Conservation (phyloP, 345 rosid species). For the Barbarea vulgaris region DNA sequence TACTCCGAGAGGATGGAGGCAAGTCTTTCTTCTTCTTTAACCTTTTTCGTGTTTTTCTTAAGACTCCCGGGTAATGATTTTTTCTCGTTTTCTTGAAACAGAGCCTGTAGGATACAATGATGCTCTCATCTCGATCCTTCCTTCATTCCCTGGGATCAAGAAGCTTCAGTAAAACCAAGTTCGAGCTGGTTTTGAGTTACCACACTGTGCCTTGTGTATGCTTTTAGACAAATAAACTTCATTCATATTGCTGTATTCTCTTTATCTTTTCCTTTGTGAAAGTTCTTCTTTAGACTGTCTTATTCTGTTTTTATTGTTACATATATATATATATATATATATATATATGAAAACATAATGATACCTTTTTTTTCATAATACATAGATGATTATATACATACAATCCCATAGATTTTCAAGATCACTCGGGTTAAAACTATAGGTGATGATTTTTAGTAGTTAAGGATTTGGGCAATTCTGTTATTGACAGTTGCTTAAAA, state of each 20-base stretch:
- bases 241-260: constrained; percentile 22
- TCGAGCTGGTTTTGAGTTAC: constrained; percentile 28
- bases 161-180: constrained; percentile 57
- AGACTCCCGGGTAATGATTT: not conserved
- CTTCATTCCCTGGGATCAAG: constrained; percentile 92
- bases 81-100: constrained; percentile 38
- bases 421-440: not conserved
- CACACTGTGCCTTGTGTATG: constrained; percentile 33
- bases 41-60: not conserved
- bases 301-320: not conserved
- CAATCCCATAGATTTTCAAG: constrained; percentile 14
- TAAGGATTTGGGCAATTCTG: constrained; percentile 8
- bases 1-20: constrained; percentile 84
- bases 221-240: constrained; percentile 31
- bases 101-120: constrained; percentile 91
- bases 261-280: constrained; percentile 23
- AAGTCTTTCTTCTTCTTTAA: constrained; percentile 31
- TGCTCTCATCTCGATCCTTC: constrained; percentile 78
- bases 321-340: constrained; percentile 1
- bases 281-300: constrained; percentile 16
- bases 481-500: constrained; percentile 55
- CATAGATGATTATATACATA: constrained; percentile 16
- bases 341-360: not conserved
- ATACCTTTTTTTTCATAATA: not conserved
- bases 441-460: not conserved